Evolutionary conservation across 2,329 filamentous ascomycete genomes (phyloP).

Genomic region (Colletotrichum sansevieriae): DNA sequence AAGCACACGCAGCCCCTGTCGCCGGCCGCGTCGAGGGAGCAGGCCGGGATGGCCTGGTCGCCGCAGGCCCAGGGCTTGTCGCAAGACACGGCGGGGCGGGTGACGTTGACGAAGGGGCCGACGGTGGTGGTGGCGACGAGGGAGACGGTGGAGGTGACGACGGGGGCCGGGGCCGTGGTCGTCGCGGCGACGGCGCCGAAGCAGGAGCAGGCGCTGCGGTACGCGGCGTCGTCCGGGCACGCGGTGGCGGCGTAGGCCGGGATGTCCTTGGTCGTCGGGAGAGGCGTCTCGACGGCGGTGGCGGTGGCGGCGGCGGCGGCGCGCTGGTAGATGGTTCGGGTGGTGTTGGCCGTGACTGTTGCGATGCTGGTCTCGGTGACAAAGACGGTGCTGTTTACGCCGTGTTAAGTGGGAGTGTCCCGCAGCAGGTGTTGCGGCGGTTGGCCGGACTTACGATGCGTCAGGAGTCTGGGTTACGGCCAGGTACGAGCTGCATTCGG

Average conservation of each 20-base stretch:
- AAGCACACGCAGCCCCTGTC: slow-evolving; percentile 35
- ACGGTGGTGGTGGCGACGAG: slow-evolving; percentile 43
- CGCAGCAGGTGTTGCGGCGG: background rate
- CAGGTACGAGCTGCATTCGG: slow-evolving; percentile 57
- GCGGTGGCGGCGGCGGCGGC: slow-evolving; percentile 49
- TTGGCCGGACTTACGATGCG: slow-evolving; percentile 50
- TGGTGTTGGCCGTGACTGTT: slow-evolving; percentile 25
- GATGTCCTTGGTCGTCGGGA: slow-evolving; percentile 70
- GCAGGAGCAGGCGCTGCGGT: slow-evolving; percentile 48
- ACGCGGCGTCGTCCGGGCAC: slow-evolving; percentile 43
- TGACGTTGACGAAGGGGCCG: slow-evolving; percentile 27
- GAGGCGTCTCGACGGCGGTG: slow-evolving; percentile 52
- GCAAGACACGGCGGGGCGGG: slow-evolving; percentile 20
- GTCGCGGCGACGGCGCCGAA: slow-evolving; percentile 44
- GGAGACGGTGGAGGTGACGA: slow-evolving; percentile 56
- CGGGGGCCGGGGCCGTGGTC: slow-evolving; percentile 53
- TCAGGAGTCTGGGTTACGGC: slow-evolving; percentile 54
- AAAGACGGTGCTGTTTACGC: slow-evolving; percentile 18
- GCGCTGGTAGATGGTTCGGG: slow-evolving; percentile 40
- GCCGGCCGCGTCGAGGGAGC: slow-evolving; percentile 4
- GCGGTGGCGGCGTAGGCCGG: slow-evolving; percentile 45
- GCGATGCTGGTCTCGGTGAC: slow-evolving; percentile 31
- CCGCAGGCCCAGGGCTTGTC: slow-evolving; percentile 28
- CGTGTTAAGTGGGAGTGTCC: background rate
- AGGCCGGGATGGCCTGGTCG: slow-evolving; percentile 14